Conservation (phyloP, 2,329 filamentous ascomycete species). For the Fusarium citri region DNA sequence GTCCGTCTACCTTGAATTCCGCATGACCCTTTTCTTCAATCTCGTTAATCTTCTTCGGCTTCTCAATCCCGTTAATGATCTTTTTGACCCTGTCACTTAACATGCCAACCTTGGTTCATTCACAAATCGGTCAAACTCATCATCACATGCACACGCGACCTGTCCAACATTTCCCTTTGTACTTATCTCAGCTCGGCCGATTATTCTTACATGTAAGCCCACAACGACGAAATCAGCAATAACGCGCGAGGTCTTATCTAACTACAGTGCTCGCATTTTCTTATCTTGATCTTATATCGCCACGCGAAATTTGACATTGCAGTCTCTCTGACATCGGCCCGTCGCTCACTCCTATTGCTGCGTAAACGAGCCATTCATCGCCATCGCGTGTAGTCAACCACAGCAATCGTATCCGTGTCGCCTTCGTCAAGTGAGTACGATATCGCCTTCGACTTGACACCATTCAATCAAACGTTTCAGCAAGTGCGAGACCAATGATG, state of each 20-base stretch:
- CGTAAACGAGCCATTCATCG: too few species aligned
- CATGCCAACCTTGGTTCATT: neutral
- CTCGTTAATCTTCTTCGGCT: neutral
- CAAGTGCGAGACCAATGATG: too few species aligned
- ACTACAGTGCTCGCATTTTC: neutral
- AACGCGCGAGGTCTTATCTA: neutral
- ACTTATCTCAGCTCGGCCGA: neutral
- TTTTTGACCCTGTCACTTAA: neutral
- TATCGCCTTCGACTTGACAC: too few species aligned
- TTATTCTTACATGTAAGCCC: neutral
- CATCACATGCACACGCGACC: neutral
- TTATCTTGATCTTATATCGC: neutral
- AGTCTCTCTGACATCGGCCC: too few species aligned
- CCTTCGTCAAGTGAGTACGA: too few species aligned
- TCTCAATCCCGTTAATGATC: neutral
- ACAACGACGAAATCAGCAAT: neutral
- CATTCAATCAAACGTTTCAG: too few species aligned
- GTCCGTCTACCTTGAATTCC: neutral
- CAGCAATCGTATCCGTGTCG: too few species aligned
- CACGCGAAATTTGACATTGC: neutral
- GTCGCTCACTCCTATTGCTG: too few species aligned
- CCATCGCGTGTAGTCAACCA: too few species aligned
- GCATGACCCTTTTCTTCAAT: neutral
- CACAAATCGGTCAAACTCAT: neutral
- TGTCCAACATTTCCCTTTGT: neutral